Conservation (phyloP, 1,284 basidiomycete genomes). For the Pholiota adiposa region DNA sequence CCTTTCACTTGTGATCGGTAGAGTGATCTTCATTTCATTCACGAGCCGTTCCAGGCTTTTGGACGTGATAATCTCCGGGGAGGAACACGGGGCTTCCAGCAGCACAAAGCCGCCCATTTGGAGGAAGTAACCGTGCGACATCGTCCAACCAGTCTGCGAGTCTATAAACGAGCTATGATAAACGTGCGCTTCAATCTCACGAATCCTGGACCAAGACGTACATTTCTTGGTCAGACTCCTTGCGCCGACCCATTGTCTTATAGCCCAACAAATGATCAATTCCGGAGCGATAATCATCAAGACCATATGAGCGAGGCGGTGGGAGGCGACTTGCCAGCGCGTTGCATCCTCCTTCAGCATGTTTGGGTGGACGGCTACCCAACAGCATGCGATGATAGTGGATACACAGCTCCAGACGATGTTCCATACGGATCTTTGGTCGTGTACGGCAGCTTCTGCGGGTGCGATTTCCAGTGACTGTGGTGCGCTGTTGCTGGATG, state of each 20-base stretch:
- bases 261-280: not conserved
- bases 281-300: constrained; percentile 13
- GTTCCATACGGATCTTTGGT: constrained; percentile 1
- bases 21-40: constrained; percentile 9
- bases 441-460: not conserved
- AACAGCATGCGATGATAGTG: constrained; percentile 38
- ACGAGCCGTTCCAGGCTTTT: constrained; percentile 8
- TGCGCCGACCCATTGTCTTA: not conserved
- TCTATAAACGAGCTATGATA: not conserved
- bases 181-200: not conserved
- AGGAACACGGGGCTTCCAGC: not conserved
- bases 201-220: not conserved
- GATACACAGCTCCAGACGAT: constrained; percentile 38
- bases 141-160: constrained; percentile 26
- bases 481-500: not conserved
- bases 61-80: constrained; percentile 8
- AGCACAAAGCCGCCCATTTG: constrained; percentile 37
- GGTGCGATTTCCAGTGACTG: not conserved
- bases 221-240: not conserved
- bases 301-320: constrained; percentile 26
- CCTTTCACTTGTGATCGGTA: constrained; percentile 16
- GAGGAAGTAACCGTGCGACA: constrained; percentile 32
- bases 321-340: not conserved
- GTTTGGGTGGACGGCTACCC: constrained; percentile 41
- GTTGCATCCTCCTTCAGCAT: constrained; percentile 26